These are phyloP conservation scores for Kalanchoe fedtschenkoi DNA, from an alignment of 164 flowering plant species.

Conservation along the genomic window DNA sequence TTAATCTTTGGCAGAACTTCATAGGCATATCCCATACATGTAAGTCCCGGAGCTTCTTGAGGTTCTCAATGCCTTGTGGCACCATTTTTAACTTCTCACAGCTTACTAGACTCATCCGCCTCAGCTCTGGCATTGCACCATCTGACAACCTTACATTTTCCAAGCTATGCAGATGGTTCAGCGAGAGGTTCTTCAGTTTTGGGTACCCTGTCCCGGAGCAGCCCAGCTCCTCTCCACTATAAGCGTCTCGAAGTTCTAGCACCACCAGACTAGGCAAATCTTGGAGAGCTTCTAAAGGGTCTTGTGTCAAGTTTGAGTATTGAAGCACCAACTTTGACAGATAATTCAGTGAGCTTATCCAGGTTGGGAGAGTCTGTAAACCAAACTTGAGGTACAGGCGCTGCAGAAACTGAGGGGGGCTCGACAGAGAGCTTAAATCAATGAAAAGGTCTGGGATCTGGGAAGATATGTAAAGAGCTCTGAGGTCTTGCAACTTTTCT, in stretches of 20 bases:
- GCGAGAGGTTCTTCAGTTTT: conserved; percentile 17
- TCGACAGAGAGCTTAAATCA: conserved; percentile 13
- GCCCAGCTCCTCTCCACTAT: conserved; percentile 13
- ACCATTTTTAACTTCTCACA: conserved; percentile 19
- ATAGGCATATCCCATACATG: conserved; percentile 24
- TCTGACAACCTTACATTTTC: conserved; percentile 16
- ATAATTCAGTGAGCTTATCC: conserved; percentile 17
- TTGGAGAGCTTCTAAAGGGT: conserved; percentile 15
- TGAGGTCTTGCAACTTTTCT: conserved; percentile 23
- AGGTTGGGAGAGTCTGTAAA: conserved; percentile 19
- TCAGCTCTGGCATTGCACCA: conserved; percentile 23
- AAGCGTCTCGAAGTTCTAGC: conserved; percentile 22
- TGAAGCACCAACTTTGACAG: conserved; percentile 18
- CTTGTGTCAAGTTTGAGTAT: conserved; percentile 13
- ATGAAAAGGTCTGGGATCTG: conserved; percentile 9
- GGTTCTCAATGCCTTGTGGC: conserved; percentile 28
- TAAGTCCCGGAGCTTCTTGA: conserved; percentile 20
- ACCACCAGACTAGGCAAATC: conserved; percentile 15
- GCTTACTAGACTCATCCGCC: conserved; percentile 9
- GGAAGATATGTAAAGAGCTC: conserved; percentile 14
- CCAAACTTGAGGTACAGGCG: conserved; percentile 18
- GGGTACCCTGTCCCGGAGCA: conserved; percentile 22
- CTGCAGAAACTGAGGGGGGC: conserved; percentile 23
- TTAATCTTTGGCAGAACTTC: conserved; percentile 15
- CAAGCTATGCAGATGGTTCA: conserved; percentile 14